Conservation (phyloP, 306 rosid genomes). For the Begonia masoniana region DNA sequence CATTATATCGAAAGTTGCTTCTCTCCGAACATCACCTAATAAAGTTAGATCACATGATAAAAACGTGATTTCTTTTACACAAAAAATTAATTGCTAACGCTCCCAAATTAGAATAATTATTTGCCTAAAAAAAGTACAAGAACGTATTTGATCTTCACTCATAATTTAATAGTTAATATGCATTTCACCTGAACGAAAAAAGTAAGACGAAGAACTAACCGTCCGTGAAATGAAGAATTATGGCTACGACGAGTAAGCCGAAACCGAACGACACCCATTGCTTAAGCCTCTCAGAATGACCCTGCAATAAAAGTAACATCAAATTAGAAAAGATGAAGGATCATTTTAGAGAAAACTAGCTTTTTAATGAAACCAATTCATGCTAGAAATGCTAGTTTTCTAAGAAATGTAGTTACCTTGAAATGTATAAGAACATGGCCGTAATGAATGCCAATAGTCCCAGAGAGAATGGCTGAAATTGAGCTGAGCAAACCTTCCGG, state of each 20-base stretch:
- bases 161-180: no score
- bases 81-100: no score
- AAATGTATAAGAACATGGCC: slow-evolving; percentile 82
- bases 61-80: no score
- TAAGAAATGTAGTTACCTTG: slow-evolving; percentile 34
- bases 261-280: slow-evolving; percentile 71
- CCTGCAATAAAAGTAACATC: slow-evolving; percentile 18
- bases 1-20: no score
- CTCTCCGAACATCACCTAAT: no score
- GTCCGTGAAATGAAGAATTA: slow-evolving; percentile 66
- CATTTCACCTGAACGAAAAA: background rate
- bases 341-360: background rate
- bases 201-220: slow-evolving; percentile 26
- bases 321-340: no score
- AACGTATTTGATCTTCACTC: background rate
- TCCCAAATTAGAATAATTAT: no score
- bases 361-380: no score
- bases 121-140: background rate
- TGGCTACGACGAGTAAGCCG: slow-evolving; percentile 42
- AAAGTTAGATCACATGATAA: no score
- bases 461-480: slow-evolving; percentile 62
- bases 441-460: slow-evolving; percentile 75
- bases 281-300: slow-evolving; percentile 66
- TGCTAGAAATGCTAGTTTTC: background rate
- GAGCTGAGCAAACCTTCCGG: slow-evolving; percentile 86